These are phyloP conservation scores for Fusarium staphyleae DNA, from an alignment of 2,329 filamentous ascomycete species.

Conservation along the genomic window DNA sequence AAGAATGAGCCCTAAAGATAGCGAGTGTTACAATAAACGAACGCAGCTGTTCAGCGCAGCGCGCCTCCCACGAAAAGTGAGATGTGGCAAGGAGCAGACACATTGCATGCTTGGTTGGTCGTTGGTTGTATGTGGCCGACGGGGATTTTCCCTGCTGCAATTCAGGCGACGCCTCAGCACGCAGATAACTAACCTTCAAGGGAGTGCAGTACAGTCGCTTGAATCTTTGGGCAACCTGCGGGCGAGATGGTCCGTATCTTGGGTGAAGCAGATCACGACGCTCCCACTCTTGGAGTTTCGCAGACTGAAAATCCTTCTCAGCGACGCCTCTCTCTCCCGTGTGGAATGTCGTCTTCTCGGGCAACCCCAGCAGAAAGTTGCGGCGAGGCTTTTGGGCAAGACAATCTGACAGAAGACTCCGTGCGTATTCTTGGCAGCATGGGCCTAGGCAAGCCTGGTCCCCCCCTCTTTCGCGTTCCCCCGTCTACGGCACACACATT, in stretches of 20 bases:
- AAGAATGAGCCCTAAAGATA: conserved; percentile 1
- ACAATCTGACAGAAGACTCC: conserved; percentile 1
- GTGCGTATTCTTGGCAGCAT: conserved; percentile 17
- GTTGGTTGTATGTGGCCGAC: not conserved
- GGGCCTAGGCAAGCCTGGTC: too few species aligned
- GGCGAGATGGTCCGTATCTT: not conserved
- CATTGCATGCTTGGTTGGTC: not conserved
- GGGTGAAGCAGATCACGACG: not conserved
- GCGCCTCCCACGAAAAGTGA: too few species aligned
- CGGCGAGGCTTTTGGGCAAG: conserved; percentile 15
- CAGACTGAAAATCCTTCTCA: not conserved
- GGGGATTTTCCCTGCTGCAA: conserved; percentile 21
- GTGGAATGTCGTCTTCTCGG: too few species aligned
- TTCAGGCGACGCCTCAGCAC: too few species aligned
- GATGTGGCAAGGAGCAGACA: conserved; percentile 6
- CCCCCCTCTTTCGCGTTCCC: conserved; percentile 15
- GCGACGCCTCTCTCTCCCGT: too few species aligned
- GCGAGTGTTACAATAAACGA: not conserved
- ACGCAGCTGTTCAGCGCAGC: conserved; percentile 2
- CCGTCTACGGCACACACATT: conserved; percentile 15
- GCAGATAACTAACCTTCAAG: not conserved
- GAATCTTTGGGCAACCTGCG: conserved; percentile 9
- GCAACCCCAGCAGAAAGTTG: conserved; percentile 22
- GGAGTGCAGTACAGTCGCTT: conserved; percentile 10
- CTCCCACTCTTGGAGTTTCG: not conserved